Base-by-base conservation (phyloP, 2,329 filamentous ascomycete genomes). In the Uncinocarpus reesii region DNA sequence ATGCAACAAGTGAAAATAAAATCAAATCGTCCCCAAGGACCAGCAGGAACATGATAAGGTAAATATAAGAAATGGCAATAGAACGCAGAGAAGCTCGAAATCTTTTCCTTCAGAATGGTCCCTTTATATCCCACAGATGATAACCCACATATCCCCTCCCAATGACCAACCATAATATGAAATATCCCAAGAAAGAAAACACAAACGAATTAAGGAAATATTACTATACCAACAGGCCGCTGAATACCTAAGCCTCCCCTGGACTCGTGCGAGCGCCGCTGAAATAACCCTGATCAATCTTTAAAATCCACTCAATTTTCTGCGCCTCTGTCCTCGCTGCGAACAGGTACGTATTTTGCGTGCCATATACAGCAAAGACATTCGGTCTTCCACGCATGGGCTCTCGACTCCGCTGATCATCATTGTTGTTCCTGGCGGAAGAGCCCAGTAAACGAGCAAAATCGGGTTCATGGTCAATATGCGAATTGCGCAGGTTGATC, bases 291-390 rank as follows among this genome's bases (percentile, higher is more conserved):
- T 95, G 84, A 66, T 98, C 92, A 57, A 98, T 87, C 60, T 84
- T 83, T 65, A 93, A 78, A 57, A 98, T 95, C 92, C 92, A 98
- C 64, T 96, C 92, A 57, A 89, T 83, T 73, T 95, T 95, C 65
- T 95, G 89, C 42, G 82, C 77, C 70, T 95, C 90, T 58, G 81
- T 90, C 50, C 88, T 77, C 20, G 88, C 86, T 11, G 88, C 86
- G 65, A 98, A 96, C 34, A 98, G 74, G 78, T 89, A 98, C 26
- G 89, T 95, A 66, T 95, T 95, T 64, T 92, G 84, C 51, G 84
- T 86, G 35, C 86, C 90, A 62, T 96, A 98, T 43, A 98, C 79
- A 10, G 92, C 92, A 74, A 95, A 98, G 34, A 96, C 85, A 55
- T 84, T 83, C 3, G 80, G 76, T 6, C 65, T 79, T 65, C 70